These are phyloP conservation scores for Ambrosia trifida DNA, from an alignment of 129 eudicot genomes.

Conservation along the genomic window DNA sequence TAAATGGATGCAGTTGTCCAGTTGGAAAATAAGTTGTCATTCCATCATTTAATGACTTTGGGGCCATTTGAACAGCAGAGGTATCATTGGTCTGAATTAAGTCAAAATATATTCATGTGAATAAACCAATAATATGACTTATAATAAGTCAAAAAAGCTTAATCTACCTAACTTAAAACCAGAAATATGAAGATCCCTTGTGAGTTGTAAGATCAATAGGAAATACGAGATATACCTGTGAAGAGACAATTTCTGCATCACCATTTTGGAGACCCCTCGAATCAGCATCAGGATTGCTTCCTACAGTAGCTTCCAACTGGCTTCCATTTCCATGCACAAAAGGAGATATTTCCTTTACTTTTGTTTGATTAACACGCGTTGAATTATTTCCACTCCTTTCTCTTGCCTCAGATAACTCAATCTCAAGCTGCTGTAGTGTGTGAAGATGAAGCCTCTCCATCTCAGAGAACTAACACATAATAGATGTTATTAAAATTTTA, in stretches of 20 bases:
- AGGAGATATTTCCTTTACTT: constrained; percentile 53
- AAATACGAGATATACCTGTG: constrained; percentile 43
- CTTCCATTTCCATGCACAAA: constrained; percentile 54
- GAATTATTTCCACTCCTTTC: constrained; percentile 62
- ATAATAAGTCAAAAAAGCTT: neutral
- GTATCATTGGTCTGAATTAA: constrained; percentile 54
- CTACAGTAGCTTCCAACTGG: constrained; percentile 57
- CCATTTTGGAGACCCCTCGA: constrained; percentile 49
- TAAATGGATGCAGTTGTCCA: constrained; percentile 91
- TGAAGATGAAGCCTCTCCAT: constrained; percentile 78
- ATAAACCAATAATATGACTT: constrained; percentile 7
- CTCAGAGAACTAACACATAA: constrained; percentile 59
- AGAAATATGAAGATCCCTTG: neutral
- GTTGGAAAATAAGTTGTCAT: constrained; percentile 75
- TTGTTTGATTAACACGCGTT: constrained; percentile 43
- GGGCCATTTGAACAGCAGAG: constrained; percentile 54
- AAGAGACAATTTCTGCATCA: constrained; percentile 45
- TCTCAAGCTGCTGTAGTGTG: constrained; percentile 71
- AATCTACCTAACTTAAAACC: neutral
- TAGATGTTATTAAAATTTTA: neutral
- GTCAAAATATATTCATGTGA: neutral
- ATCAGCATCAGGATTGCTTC: constrained; percentile 40
- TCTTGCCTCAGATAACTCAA: constrained; percentile 72
- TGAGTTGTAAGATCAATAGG: neutral
- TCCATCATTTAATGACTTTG: constrained; percentile 80